Percentiles rank a stretch among this genome's conserved stretches.
Evolutionary conservation across 2,329 filamentous ascomycete genomes (phyloP).

Genomic region (Colletotrichum chlorophyti): DNA sequence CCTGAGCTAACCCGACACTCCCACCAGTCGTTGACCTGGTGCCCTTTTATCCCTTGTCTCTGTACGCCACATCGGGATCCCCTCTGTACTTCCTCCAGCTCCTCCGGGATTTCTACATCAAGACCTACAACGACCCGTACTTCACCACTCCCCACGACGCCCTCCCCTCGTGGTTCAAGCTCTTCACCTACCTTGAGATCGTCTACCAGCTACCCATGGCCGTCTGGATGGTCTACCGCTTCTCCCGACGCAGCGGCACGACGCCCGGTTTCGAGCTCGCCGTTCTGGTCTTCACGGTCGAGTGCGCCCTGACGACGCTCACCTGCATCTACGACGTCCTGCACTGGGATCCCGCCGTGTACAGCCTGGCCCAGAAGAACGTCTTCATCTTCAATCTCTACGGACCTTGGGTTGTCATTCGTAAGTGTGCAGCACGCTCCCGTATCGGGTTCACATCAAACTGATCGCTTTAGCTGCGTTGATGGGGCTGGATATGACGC

Average conservation of each 20-base stretch:
- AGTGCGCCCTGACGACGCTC: slow-evolving; percentile 58
- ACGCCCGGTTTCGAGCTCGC: slow-evolving; percentile 53
- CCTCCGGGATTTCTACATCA: slow-evolving; percentile 54
- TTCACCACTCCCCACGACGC: slow-evolving; percentile 44
- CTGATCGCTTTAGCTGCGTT: slow-evolving; percentile 48
- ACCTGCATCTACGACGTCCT: slow-evolving; percentile 58
- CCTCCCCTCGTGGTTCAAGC: slow-evolving; percentile 56
- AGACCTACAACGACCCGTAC: slow-evolving; percentile 60
- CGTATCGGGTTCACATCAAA: background rate
- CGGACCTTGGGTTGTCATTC: slow-evolving; percentile 57
- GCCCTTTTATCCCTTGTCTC: slow-evolving; percentile 55
- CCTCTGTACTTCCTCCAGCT: slow-evolving; percentile 56
- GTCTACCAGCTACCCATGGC: slow-evolving; percentile 58
- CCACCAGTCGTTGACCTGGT: slow-evolving; percentile 60
- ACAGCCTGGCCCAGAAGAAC: slow-evolving; percentile 51
- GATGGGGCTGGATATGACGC: slow-evolving; percentile 62
- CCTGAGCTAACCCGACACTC: background rate
- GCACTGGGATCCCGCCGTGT: slow-evolving; percentile 54
- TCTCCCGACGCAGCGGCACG: slow-evolving; percentile 41
- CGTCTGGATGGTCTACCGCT: slow-evolving; percentile 51
- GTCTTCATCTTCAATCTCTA: slow-evolving; percentile 57
- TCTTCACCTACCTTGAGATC: slow-evolving; percentile 58
- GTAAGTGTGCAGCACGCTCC: slow-evolving; percentile 46
- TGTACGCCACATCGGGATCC: slow-evolving; percentile 48
- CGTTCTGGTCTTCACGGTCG: slow-evolving; percentile 56